These are phyloP conservation scores for Boletellus ananas DNA, from an alignment of 768 basidiomycete genomes.

Conservation along the genomic window DNA sequence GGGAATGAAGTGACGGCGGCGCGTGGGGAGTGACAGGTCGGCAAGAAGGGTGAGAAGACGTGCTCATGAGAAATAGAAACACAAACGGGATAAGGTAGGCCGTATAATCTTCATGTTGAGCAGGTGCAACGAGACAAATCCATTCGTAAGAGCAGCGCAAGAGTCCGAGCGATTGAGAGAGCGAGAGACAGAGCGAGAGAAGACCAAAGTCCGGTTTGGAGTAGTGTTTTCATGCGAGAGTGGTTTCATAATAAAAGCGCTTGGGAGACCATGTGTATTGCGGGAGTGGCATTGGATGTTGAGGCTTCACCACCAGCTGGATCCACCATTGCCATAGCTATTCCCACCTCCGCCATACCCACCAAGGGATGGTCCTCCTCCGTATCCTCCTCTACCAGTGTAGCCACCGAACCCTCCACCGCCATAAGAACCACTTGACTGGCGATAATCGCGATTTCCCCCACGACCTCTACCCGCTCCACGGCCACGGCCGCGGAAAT, in stretches of 20 bases:
- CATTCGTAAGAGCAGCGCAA: conserved; percentile 64
- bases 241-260: conserved; percentile 14
- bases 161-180: conserved; percentile 38
- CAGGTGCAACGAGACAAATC: conserved; percentile 54
- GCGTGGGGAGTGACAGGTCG: conserved; percentile 14
- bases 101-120: conserved; percentile 44
- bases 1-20: conserved; percentile 27
- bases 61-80: conserved; percentile 35
- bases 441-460: conserved; percentile 34
- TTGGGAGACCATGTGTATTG: conserved; percentile 10
- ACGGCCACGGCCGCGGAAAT: conserved; percentile 55
- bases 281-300: conserved; percentile 8
- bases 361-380: conserved; percentile 31
- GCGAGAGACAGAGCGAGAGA: conserved; percentile 27
- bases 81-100: conserved; percentile 41
- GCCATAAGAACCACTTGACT: conserved; percentile 25
- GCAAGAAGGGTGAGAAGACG: conserved; percentile 19
- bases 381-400: conserved; percentile 40
- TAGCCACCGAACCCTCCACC: conserved; percentile 34
- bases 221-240: conserved; percentile 24
- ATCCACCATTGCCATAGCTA: conserved; percentile 30
- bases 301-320: conserved; percentile 45
- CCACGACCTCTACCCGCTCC: conserved; percentile 38
- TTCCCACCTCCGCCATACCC: conserved; percentile 28
- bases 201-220: conserved; percentile 15